Conservation (phyloP, 1,284 basidiomycete genomes). For the Grifola frondosa region DNA sequence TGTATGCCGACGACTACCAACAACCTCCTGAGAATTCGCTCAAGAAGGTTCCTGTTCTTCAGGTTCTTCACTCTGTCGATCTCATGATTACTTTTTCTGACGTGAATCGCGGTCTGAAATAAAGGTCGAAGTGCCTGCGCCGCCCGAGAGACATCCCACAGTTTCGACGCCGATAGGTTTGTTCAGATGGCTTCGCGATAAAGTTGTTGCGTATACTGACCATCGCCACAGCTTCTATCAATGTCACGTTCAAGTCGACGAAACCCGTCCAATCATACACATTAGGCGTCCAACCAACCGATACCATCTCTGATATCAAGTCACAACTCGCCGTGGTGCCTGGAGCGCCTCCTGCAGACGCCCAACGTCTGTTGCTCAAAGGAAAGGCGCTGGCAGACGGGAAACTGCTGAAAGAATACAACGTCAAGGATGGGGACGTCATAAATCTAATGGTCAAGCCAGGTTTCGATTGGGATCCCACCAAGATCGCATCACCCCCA, state of each 20-base stretch:
- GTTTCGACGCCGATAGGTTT: slow-evolving; percentile 38
- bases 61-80: slow-evolving; percentile 40
- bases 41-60: slow-evolving; percentile 71
- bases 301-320: slow-evolving; percentile 81
- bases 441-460: slow-evolving; percentile 85
- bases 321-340: slow-evolving; percentile 61
- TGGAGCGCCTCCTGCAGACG: slow-evolving; percentile 66
- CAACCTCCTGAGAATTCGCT: slow-evolving; percentile 71
- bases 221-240: slow-evolving; percentile 48
- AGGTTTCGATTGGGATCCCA: slow-evolving; percentile 65
- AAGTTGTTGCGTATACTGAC: neutral
- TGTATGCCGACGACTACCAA: slow-evolving; percentile 74
- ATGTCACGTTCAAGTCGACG: slow-evolving; percentile 82
- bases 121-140: slow-evolving; percentile 58
- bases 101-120: neutral
- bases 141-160: slow-evolving; percentile 48
- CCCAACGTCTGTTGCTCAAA: slow-evolving; percentile 84
- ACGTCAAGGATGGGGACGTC: slow-evolving; percentile 73
- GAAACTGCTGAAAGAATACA: slow-evolving; percentile 88
- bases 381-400: slow-evolving; percentile 88
- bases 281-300: slow-evolving; percentile 69
- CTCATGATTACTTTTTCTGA: slow-evolving; percentile 3
- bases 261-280: slow-evolving; percentile 82
- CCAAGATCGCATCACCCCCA: slow-evolving; percentile 30
- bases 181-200: slow-evolving; percentile 10